Base-by-base conservation (phyloP, 192 early-diverging fungal species). In the Dimargaris xerosporica region DNA sequence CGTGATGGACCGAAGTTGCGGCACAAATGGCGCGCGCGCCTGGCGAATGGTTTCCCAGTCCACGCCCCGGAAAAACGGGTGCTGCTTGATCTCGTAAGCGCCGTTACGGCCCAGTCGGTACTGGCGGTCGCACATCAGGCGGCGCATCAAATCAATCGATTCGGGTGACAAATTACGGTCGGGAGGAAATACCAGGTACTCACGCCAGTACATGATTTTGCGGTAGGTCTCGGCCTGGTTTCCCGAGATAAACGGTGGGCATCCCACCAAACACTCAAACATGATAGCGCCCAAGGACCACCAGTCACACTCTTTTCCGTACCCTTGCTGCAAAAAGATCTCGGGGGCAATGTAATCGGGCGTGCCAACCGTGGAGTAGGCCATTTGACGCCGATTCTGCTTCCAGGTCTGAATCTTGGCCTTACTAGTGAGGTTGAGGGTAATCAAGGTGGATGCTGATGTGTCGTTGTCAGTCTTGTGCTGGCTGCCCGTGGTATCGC, bases 281-380 rank as follows among this genome's bases (percentile, higher is more conserved):
- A 99, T 96, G 67, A 99, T 98, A 6, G 94, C 93, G 29, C 97
- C 97, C 29, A 99, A 70, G 9, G 93, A 94, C 97, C 97, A 99
- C 91, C 91, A 99, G 78, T 99, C 97, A 70, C 96, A 98, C 56
- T 95, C 91, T 68, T 91, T 86, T 59, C 89, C 86, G 77, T 99
- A 99, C 10, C 96, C 96, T 53, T 89, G 85, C 66, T 93, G 91
- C 63, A 81, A 62, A 66, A 98, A 94, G 42, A 94, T 92, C 74
- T 99, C 96, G 15, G 94, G 93, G 11, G 96, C 93, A 72, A 93
- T 92, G 66, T 95, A 95, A 75, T 99, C 96, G 0, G 95, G 94
- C 1, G 97, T 99, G 5, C 97, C 97, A 1, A 99, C 97, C 0
- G 93, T 96, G 19, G 91, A 94, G 69, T 94, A 97, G 21, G 96